Conservation (phyloP, 371 early-diverging fungal species). For the Circinella umbellata region DNA sequence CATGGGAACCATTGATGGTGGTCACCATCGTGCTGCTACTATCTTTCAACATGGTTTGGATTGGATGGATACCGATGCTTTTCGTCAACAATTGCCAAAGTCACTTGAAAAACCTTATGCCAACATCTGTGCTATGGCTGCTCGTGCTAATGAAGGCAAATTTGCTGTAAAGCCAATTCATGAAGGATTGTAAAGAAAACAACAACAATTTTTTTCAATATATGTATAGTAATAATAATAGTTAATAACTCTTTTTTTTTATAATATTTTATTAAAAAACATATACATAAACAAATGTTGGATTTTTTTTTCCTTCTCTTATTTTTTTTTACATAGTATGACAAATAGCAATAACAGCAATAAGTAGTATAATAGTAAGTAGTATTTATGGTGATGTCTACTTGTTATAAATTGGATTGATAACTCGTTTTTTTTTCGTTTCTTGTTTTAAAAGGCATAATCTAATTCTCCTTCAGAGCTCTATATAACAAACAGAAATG, state of each 20-base stretch:
- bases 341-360: no score
- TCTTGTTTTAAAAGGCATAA: constrained; percentile 23
- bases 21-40: constrained; percentile 54
- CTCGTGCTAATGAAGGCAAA: constrained; percentile 33
- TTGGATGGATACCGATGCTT: constrained; percentile 52
- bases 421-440: no score
- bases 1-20: constrained; percentile 61
- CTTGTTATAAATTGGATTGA: neutral
- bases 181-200: constrained; percentile 12
- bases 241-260: no score
- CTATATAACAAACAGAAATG: constrained; percentile 1
- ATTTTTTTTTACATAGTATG: no score
- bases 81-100: constrained; percentile 41
- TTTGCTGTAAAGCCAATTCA: constrained; percentile 43
- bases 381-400: no score
- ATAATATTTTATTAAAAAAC: no score
- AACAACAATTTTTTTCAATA: neutral
- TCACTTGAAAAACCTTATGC: constrained; percentile 43
- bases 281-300: no score
- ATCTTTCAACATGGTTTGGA: constrained; percentile 61
- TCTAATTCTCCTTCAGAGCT: constrained; percentile 39
- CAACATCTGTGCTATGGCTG: constrained; percentile 49
- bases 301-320: no score
- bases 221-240: no score
- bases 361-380: no score